Evolutionary conservation across 1,139 yeast species (phyloP).

Genomic region (Hansenula sp.): DNA sequence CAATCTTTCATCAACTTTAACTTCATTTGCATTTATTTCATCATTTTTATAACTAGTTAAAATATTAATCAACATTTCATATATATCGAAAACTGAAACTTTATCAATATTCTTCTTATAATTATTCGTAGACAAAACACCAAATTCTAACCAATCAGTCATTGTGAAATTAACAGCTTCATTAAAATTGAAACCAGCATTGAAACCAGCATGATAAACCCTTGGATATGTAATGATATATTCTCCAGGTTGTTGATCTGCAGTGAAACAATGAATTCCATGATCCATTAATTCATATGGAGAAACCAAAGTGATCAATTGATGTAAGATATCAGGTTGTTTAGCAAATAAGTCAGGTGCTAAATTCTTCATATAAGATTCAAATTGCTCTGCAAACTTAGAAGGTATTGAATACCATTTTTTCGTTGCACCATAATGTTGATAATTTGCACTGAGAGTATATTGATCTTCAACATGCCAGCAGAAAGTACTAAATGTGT

Average conservation of each 20-base stretch:
- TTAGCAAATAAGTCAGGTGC: constrained; percentile 83
- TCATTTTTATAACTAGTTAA: constrained; percentile 4
- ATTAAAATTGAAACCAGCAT: constrained; percentile 71
- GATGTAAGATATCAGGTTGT: constrained; percentile 88
- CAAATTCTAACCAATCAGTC: constrained; percentile 64
- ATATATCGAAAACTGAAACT: constrained; percentile 34
- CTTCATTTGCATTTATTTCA: not conserved
- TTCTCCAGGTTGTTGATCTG: constrained; percentile 80
- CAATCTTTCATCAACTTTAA: constrained; percentile 5
- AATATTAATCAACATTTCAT: constrained; percentile 28
- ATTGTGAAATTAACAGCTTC: constrained; percentile 81
- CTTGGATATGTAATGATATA: constrained; percentile 71
- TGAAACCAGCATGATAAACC: constrained; percentile 80
- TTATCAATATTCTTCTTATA: constrained; percentile 37
- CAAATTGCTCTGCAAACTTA: constrained; percentile 48
- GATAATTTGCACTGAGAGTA: constrained; percentile 73
- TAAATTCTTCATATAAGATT: constrained; percentile 44
- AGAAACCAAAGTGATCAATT: constrained; percentile 74
- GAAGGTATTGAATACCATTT: constrained; percentile 80
- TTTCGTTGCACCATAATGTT: constrained; percentile 71
- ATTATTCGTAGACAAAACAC: constrained; percentile 53
- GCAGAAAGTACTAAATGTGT: constrained; percentile 71
- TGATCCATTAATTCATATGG: constrained; percentile 54
- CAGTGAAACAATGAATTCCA: constrained; percentile 61
- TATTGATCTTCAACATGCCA: constrained; percentile 88